Conservation (phyloP, 2,329 filamentous ascomycete species). For the Fusarium equiseti region DNA sequence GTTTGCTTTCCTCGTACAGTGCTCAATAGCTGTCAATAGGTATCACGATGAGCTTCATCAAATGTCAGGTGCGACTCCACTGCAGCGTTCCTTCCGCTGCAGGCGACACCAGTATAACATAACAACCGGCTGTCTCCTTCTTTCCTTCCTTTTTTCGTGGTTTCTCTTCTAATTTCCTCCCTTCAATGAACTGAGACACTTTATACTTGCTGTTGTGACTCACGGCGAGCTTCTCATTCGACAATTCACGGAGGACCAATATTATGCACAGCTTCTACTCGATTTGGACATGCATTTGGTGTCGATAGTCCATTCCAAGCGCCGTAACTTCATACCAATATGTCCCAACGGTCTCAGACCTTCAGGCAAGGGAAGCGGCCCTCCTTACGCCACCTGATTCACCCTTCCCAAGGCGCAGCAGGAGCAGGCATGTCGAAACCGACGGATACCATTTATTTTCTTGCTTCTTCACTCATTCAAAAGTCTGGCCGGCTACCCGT, state of each 20-base stretch:
- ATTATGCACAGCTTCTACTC: not conserved
- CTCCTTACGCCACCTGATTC: slow-evolving; percentile 6
- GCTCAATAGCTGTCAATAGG: not conserved
- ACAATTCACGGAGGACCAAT: not conserved
- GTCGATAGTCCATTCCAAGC: slow-evolving; percentile 4
- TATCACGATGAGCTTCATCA: slow-evolving; percentile 6
- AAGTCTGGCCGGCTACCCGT: not conserved
- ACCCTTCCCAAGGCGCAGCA: not conserved
- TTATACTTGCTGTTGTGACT: no score
- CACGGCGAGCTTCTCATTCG: not conserved
- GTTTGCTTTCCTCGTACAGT: slow-evolving; percentile 3
- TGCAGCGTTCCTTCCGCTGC: not conserved
- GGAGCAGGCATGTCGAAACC: not conserved
- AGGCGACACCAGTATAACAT: not conserved
- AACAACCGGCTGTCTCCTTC: not conserved
- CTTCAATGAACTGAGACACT: not conserved
- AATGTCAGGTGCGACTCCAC: not conserved
- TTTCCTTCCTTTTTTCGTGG: not conserved
- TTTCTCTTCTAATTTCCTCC: not conserved
- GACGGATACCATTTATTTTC: not conserved
- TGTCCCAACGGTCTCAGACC: slow-evolving; percentile 14
- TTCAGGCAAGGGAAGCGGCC: slow-evolving; percentile 1
- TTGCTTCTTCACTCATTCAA: not conserved
- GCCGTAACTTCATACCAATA: slow-evolving; percentile 5
- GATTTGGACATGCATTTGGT: not conserved